A percentile compares a stretch with the other conserved stretches of the same genome.
phyloP scores from a whole-genome alignment of 805 yeast species.

The Hanseniaspora meyeri region DNA sequence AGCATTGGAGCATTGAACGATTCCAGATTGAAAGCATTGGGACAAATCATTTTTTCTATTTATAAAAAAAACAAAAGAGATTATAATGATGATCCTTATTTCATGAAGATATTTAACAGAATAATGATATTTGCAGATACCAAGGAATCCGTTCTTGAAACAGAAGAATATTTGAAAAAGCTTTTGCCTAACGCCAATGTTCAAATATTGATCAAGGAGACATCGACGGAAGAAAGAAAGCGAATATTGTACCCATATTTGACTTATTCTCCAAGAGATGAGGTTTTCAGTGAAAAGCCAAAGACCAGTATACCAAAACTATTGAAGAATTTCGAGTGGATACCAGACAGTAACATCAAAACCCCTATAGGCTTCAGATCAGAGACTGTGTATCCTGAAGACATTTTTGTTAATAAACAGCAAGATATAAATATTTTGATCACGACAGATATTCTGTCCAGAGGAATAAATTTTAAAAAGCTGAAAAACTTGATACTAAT shows the following conservation, averaged over 20 bases:
- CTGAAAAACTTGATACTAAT: conserved; percentile 70
- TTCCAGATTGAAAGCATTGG: conserved; percentile 69
- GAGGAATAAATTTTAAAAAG: conserved; percentile 79
- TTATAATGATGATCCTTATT: conserved; percentile 41
- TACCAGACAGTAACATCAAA: conserved; percentile 29
- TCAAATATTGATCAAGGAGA: conserved; percentile 54
- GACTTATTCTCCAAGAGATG: conserved; percentile 41
- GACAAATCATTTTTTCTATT: conserved; percentile 79
- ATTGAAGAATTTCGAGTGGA: conserved; percentile 2
- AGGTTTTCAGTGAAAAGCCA: conserved; percentile 18
- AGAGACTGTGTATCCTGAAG: not conserved
- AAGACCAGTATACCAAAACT: not conserved
- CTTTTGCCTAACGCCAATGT: conserved; percentile 44
- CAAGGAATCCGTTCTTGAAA: conserved; percentile 46
- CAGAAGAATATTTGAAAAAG: conserved; percentile 42
- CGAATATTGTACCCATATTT: conserved; percentile 49
- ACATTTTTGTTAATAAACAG: conserved; percentile 3
- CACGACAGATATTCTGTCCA: conserved; percentile 77
- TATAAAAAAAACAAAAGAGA: conserved; percentile 47
- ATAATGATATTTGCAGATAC: conserved; percentile 76
- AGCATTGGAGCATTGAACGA: conserved; percentile 70
- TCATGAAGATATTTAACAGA: conserved; percentile 52
- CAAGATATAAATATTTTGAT: conserved; percentile 52
- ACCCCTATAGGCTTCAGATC: conserved; percentile 15
- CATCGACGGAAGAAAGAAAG: conserved; percentile 47